phyloP scores from a whole-genome alignment of 352 stramenopile species.

The Elongisporangium anandrum region DNA sequence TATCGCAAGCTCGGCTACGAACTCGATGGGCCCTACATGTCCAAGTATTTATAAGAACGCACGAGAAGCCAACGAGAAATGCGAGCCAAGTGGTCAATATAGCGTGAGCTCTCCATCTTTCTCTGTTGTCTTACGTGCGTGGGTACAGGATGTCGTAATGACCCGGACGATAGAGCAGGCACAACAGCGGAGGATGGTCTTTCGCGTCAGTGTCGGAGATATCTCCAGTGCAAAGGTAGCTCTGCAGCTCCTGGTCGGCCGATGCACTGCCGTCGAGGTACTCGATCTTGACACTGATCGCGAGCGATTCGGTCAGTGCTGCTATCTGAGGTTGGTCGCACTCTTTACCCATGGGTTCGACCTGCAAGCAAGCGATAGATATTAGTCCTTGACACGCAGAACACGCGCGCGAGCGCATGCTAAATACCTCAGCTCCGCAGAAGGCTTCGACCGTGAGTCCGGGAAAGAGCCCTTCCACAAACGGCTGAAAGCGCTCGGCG shows the following conservation, averaged over 20 bases:
- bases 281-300: conserved; percentile 87
- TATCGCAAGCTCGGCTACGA: conserved; percentile 97
- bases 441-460: conserved; percentile 83
- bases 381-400: conserved; percentile 4
- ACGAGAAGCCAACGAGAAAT: background rate
- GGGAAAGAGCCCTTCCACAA: conserved; percentile 79
- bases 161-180: conserved; percentile 91
- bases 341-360: conserved; percentile 93
- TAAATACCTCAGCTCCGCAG: conserved; percentile 61
- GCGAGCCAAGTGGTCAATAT: background rate
- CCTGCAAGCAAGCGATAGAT: conserved; percentile 25
- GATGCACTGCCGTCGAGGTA: conserved; percentile 89
- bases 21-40: conserved; percentile 97
- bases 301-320: conserved; percentile 89
- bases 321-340: conserved; percentile 92
- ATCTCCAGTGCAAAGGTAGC: conserved; percentile 40
- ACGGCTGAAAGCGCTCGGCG: conserved; percentile 85
- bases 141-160: conserved; percentile 96
- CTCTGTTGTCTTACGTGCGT: conserved; percentile 1
- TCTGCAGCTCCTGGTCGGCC: conserved; percentile 44
- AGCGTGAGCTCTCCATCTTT: background rate
- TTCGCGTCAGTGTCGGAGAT: background rate
- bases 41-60: conserved; percentile 78
- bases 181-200: conserved; percentile 36
- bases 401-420: background rate